Conservation (phyloP, 108 stramenopile species). For the Skeletonema potamos region DNA sequence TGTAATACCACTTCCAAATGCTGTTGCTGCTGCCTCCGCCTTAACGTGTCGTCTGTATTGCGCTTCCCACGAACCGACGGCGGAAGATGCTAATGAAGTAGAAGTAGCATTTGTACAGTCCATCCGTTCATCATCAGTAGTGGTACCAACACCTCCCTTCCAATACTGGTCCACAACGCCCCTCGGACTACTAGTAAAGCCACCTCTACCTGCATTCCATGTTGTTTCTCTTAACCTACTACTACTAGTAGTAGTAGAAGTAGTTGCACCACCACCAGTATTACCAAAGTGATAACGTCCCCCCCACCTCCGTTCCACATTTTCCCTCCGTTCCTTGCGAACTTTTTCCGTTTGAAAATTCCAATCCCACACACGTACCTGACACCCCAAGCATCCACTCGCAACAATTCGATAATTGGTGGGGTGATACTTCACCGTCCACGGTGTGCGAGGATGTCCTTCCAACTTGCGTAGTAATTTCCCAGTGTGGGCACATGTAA, state of each 20-base stretch:
- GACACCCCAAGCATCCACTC: constrained; percentile 92
- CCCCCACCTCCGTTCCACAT: constrained; percentile 17
- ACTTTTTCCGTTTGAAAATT: constrained; percentile 29
- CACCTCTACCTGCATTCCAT: not conserved
- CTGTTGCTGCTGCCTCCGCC: not conserved
- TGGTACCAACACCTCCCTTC: not conserved
- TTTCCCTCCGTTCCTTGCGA: constrained; percentile 14
- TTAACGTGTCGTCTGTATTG: not conserved
- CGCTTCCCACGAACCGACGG: not conserved
- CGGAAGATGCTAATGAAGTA: not conserved
- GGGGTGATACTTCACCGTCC: constrained; percentile 98
- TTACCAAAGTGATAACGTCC: constrained; percentile 28
- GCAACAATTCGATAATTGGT: constrained; percentile 74
- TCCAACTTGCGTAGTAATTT: constrained; percentile 65
- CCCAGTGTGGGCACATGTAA: constrained; percentile 73
- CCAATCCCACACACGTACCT: constrained; percentile 98
- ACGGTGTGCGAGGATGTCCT: constrained; percentile 97
- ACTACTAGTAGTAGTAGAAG: not conserved
- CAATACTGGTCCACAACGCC: constrained; percentile 6
- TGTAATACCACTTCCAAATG: not conserved
- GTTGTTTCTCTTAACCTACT: not conserved
- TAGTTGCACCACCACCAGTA: not conserved
- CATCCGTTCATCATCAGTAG: not conserved
- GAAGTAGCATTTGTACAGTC: not conserved
- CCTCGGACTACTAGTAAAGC: constrained; percentile 3